Evolutionary conservation across 2,329 filamentous ascomycete genomes (phyloP).

Genomic region (Xylariaceae sp.): DNA sequence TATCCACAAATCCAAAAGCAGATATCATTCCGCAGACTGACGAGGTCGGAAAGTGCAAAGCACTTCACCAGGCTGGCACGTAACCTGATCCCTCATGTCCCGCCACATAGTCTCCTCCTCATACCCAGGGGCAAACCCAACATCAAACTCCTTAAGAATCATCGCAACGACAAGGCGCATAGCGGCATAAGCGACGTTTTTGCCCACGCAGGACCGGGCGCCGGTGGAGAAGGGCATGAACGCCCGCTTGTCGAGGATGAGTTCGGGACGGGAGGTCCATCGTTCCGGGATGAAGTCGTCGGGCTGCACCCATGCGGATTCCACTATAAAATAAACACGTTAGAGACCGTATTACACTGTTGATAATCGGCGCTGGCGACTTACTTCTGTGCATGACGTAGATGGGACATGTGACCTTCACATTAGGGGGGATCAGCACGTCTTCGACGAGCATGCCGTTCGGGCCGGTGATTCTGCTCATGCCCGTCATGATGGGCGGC

Average conservation of each 20-base stretch:
- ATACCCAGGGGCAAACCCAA: constrained; percentile 20
- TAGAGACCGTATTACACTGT: no score
- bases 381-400: constrained; percentile 24
- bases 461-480: constrained; percentile 16
- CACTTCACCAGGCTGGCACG: constrained; percentile 19
- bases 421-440: constrained; percentile 17
- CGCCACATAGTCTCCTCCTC: constrained; percentile 21
- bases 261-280: constrained; percentile 23
- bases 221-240: constrained; percentile 22
- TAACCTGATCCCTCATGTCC: constrained; percentile 24
- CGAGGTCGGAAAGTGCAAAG: constrained; percentile 18
- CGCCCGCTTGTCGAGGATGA: constrained; percentile 20
- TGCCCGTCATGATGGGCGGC: constrained; percentile 20
- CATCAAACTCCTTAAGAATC: constrained; percentile 17
- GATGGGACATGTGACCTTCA: constrained; percentile 21
- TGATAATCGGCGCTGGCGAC: no score
- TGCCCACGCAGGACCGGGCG: constrained; percentile 21
- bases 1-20: no score
- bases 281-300: constrained; percentile 24
- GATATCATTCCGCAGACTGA: neutral
- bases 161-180: constrained; percentile 18
- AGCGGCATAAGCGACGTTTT: constrained; percentile 14
- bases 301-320: constrained; percentile 18
- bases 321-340: no score
- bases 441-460: constrained; percentile 16